Percentiles rank a stretch among this genome's conserved stretches.
These are phyloP conservation scores for Medicago ruthenica DNA, from an alignment of 306 rosid species.

Conservation along the genomic window DNA sequence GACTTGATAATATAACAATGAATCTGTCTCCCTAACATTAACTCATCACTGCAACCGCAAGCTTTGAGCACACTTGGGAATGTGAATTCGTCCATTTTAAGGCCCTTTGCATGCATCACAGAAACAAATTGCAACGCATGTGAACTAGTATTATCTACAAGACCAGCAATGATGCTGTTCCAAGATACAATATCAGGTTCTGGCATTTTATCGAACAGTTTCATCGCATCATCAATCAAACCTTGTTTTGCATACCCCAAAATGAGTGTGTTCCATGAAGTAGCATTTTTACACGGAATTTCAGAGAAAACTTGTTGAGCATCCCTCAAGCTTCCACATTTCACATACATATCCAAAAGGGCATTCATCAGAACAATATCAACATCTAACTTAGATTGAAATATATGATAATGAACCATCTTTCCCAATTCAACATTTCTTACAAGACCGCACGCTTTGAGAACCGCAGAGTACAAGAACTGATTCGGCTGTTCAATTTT, in stretches of 20 bases:
- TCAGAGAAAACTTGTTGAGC: slow-evolving; percentile 65
- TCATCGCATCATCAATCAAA: slow-evolving; percentile 65
- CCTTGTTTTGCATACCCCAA: slow-evolving; percentile 66
- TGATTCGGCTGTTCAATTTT: slow-evolving; percentile 63
- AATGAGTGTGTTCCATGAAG: slow-evolving; percentile 72
- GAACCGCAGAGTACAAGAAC: slow-evolving; percentile 78
- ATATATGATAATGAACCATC: slow-evolving; percentile 54
- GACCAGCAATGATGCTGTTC: slow-evolving; percentile 85
- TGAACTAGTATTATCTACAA: slow-evolving; percentile 52
- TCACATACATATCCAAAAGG: slow-evolving; percentile 86
- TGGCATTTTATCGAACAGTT: slow-evolving; percentile 64
- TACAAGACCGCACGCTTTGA: slow-evolving; percentile 72
- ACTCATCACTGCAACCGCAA: slow-evolving; percentile 51
- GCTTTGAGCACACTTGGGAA: slow-evolving; percentile 76
- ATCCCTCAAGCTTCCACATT: slow-evolving; percentile 73
- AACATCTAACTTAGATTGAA: slow-evolving; percentile 49
- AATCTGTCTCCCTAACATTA: slow-evolving; percentile 63
- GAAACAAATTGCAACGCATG: slow-evolving; percentile 59
- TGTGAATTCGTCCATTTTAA: slow-evolving; percentile 73
- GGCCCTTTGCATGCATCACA: slow-evolving; percentile 64
- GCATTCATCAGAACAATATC: slow-evolving; percentile 86
- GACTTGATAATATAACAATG: slow-evolving; percentile 66
- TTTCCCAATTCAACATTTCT: slow-evolving; percentile 67
- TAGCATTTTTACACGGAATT: slow-evolving; percentile 53
- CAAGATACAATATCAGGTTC: slow-evolving; percentile 71